These are phyloP conservation scores for Trametes polyzona DNA, from an alignment of 1,284 basidiomycete genomes.

Conservation along the genomic window DNA sequence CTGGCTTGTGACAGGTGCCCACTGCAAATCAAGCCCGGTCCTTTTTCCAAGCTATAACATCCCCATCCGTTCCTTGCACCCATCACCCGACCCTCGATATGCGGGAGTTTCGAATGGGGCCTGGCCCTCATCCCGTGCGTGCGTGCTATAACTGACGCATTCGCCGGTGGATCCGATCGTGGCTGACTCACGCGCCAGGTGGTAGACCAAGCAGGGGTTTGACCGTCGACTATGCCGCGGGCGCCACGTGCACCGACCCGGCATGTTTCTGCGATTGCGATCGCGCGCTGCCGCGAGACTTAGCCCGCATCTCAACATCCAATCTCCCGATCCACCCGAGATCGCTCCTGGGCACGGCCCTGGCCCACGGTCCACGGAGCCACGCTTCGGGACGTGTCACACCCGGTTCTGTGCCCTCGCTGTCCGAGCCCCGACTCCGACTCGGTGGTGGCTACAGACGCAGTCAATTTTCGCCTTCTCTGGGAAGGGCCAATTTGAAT, in stretches of 20 bases:
- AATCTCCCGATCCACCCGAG: constrained; percentile 20
- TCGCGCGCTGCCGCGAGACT: constrained; percentile 5
- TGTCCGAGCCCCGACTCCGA: too few relatives aligned
- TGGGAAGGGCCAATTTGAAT: constrained; percentile 17
- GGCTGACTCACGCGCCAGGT: constrained; percentile 2
- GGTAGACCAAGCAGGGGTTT: background rate
- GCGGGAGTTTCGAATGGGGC: background rate
- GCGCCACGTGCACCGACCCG: background rate
- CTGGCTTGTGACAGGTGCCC: background rate
- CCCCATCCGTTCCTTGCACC: background rate
- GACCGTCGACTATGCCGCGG: background rate
- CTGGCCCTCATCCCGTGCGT: background rate
- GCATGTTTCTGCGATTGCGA: background rate
- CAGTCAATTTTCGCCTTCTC: constrained; percentile 13
- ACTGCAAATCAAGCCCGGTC: background rate
- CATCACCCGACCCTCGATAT: background rate
- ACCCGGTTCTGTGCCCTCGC: too few relatives aligned
- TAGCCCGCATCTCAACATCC: constrained; percentile 13
- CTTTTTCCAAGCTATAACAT: background rate
- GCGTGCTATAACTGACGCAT: background rate
- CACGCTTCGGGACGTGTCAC: too few relatives aligned
- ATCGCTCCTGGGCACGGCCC: background rate
- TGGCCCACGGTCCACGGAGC: background rate
- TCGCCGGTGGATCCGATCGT: background rate
- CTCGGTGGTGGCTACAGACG: constrained; percentile 11